Conservation (phyloP, 345 rosid genomes). For the Salix arbutifolia region DNA sequence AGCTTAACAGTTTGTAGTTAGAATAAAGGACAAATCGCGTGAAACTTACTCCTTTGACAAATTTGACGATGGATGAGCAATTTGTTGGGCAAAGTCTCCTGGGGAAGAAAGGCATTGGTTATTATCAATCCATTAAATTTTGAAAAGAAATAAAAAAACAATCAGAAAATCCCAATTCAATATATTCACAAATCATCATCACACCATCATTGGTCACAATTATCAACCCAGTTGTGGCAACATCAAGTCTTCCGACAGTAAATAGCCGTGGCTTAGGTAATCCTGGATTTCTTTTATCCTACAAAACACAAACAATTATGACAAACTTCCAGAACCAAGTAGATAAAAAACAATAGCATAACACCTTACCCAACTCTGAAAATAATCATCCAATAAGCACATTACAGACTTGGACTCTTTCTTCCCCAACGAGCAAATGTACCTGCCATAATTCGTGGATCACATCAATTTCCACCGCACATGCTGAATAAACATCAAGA, state of each 20-base stretch:
- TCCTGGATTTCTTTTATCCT: slow-evolving; percentile 71
- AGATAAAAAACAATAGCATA: not conserved
- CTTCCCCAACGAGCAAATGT: slow-evolving; percentile 88
- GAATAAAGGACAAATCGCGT: not conserved
- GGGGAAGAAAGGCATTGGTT: slow-evolving; percentile 13
- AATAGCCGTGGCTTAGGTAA: slow-evolving; percentile 78
- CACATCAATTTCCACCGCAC: not conserved
- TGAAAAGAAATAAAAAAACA: not conserved
- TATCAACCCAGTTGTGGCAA: slow-evolving; percentile 84
- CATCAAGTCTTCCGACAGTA: slow-evolving; percentile 96
- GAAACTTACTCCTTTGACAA: slow-evolving; percentile 74
- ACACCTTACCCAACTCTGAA: slow-evolving; percentile 64
- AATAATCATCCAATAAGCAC: slow-evolving; percentile 63
- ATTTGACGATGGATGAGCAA: slow-evolving; percentile 87
- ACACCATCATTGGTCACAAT: slow-evolving; percentile 90
- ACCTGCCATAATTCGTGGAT: slow-evolving; percentile 42
- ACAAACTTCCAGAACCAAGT: not conserved
- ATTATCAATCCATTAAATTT: slow-evolving; percentile 4
- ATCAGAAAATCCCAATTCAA: not conserved
- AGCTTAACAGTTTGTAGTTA: not conserved
- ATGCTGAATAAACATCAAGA: not conserved
- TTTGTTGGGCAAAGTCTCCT: slow-evolving; percentile 86
- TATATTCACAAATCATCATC: not conserved
- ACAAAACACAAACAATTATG: slow-evolving; percentile 11
- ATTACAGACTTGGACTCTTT: slow-evolving; percentile 68